Evolutionary conservation across 2,329 filamentous ascomycete genomes (phyloP), one percentile per base, ranked within the genome.

Genomic region (Mariannaea elegans): DNA sequence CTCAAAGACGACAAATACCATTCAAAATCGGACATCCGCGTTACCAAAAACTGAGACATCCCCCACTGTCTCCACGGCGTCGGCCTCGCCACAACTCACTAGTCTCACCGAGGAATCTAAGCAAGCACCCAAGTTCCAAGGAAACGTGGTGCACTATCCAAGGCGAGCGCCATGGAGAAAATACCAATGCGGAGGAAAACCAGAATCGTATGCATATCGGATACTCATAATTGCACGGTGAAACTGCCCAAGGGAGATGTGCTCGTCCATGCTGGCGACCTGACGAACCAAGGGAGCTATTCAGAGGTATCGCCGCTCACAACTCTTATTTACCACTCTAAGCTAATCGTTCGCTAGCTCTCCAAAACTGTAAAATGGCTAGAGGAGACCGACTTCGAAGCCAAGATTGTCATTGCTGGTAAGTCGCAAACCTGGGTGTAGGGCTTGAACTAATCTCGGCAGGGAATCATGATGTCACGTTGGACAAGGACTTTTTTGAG

Each of bases 391-490:
- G 81, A 87, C 48, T 92, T 91, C 63, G 87, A 91, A 67, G 82
- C 82, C 67, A 93, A 91, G 71, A 85, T 93, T 63, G 82, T 92
- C 36, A 76, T 92, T 64, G 89, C 88, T 63, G 89, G 88, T 89
- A 80, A 54, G 63, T 45, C 24, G 16, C n/a, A 16, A 27, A 6
- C 31, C 32, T n/a, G 4, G 18, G 12, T 9, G 2, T 18, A 21
- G 12, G 32, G 29, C 18, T 16, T 19, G 23, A 23, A 31, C 62
- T 63, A 38, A 66, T 60, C 48, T 14, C 19, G 38, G 32, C 46
- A 90, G 89, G 90, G 24, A 94, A 93, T 71, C 91, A 93, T 74
- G 91, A 93, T 70, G 80, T 91, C 48, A 90, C 89, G 0, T 82
- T 93, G 7, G 90, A 93, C 69, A 66, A 77, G n/a, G 71, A 78